Evolutionary conservation across 2,329 filamentous ascomycete species (phyloP).

Genomic region (Zymoseptoria crescenta): DNA sequence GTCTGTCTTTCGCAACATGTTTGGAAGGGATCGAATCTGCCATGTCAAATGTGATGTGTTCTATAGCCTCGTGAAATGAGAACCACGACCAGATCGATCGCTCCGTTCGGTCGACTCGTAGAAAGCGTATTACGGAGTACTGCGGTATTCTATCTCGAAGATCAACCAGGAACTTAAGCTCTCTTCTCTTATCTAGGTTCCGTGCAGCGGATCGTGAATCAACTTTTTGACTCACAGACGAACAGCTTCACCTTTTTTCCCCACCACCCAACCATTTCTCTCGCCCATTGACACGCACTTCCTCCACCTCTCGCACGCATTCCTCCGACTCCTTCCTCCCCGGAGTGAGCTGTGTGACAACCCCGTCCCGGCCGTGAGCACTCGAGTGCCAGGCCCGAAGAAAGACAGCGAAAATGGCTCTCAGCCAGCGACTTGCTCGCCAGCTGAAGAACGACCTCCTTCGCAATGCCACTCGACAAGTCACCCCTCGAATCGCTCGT

Average conservation of each 20-base stretch:
- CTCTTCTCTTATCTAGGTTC: not conserved
- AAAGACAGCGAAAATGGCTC: conserved; percentile 23
- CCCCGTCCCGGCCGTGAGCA: not conserved
- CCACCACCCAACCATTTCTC: not conserved
- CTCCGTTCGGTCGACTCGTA: not conserved
- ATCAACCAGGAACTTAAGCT: no score
- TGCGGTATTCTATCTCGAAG: not conserved
- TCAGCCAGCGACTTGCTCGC: conserved; percentile 27
- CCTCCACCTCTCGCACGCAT: not conserved
- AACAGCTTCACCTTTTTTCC: not conserved
- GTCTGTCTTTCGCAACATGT: not conserved
- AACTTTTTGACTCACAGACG: not conserved
- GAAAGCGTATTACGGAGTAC: not conserved
- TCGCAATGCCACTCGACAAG: conserved; percentile 18
- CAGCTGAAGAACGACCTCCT: conserved; percentile 25
- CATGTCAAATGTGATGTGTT: not conserved
- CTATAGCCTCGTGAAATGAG: not conserved
- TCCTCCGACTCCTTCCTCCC: not conserved
- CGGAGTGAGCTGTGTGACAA: not conserved
- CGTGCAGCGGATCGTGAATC: not conserved
- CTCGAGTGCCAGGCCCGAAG: not conserved
- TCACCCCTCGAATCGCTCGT: conserved; percentile 16
- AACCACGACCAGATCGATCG: not conserved
- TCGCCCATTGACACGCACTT: not conserved
- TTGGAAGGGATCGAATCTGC: not conserved